phyloP scores from a whole-genome alignment of 2,329 filamentous ascomycete genomes.

The Scopulariopsis brevicaulis region DNA sequence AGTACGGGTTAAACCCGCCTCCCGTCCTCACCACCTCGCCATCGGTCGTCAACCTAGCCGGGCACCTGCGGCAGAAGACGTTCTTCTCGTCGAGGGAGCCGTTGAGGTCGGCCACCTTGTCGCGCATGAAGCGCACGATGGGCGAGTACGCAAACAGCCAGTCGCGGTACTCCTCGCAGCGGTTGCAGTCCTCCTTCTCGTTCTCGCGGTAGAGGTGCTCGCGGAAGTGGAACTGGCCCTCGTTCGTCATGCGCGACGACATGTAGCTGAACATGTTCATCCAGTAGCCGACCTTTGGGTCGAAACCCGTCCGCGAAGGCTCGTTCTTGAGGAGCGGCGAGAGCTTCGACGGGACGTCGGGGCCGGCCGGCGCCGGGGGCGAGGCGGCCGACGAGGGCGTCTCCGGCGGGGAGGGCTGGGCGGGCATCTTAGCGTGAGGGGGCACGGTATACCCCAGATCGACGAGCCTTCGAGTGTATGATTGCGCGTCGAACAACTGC shows the following conservation, averaged over 20 bases:
- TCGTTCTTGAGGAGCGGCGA: conserved; percentile 29
- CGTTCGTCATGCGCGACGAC: conserved; percentile 56
- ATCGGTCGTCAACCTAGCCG: conserved; percentile 40
- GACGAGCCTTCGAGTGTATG: neutral
- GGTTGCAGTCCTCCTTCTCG: conserved; percentile 66
- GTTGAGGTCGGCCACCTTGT: conserved; percentile 70
- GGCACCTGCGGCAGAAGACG: conserved; percentile 74
- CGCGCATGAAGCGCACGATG: conserved; percentile 73
- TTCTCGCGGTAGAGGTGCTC: conserved; percentile 62
- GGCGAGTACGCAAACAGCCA: conserved; percentile 80
- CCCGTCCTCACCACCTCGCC: conserved; percentile 52
- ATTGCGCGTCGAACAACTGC: neutral
- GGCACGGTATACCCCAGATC: neutral
- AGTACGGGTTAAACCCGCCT: conserved; percentile 77
- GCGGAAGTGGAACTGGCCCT: conserved; percentile 67
- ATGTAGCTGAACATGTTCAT: conserved; percentile 79
- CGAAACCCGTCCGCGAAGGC: conserved; percentile 50
- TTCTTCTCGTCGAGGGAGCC: conserved; percentile 63
- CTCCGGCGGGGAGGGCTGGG: neutral
- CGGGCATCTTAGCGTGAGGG: neutral
- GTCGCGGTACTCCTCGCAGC: conserved; percentile 72
- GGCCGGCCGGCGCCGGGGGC: neutral
- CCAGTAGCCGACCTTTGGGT: conserved; percentile 54
- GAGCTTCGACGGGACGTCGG: neutral
- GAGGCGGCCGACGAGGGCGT: conserved; percentile 1